Evolutionary conservation across 164 flowering plant genomes (phyloP), one percentile per base, ranked within the genome.

Genomic region (Stephania cephalantha): DNA sequence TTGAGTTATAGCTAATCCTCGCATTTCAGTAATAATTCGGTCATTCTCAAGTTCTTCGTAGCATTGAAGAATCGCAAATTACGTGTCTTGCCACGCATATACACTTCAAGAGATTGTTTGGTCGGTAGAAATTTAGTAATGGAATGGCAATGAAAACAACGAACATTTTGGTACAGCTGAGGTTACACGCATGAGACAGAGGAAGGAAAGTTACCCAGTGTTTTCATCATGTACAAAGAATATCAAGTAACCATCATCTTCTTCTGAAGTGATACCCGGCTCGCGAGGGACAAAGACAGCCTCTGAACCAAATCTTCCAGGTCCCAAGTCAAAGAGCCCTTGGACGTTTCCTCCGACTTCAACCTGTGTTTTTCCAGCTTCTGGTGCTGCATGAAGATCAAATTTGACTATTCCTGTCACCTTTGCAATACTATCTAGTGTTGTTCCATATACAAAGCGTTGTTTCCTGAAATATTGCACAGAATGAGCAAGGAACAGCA

Each of bases 201-300:
- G 71, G 52, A 11, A 76, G 71, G 25, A 45, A 55, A 55, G 17
- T 72, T 90, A 95, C 98, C 99, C 94, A 4, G 91, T 87, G 58
- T 85, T 89, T 71, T 93, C 98, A 77, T 95, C 97, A 78, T 95
- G 97, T 18, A 84, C 86, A 77, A 95, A 93, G 85, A 90, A 85
- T 73, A 95, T 90, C 81, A 95, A 85, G 87, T 91, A 95, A 69
- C 98, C 98, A 85, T 93, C 98, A 82, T 95, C 99, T 85, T 95
- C 98, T 87, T 91, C 96, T 35, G 91, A 86, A 55, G 83, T 76
- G 42, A 78, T 75, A 20, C 97, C 96, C 44, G 91, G 87, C 79
- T 85, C 82, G 48, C 89, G 86, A 15, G 99, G 97, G 73, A 93
- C 98, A 81, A 90, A 95, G 25, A 95, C 71, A 76, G 98, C 98